Evolutionary conservation across 768 basidiomycete genomes (phyloP).

Genomic region (Chlorophyllum brunneum): DNA sequence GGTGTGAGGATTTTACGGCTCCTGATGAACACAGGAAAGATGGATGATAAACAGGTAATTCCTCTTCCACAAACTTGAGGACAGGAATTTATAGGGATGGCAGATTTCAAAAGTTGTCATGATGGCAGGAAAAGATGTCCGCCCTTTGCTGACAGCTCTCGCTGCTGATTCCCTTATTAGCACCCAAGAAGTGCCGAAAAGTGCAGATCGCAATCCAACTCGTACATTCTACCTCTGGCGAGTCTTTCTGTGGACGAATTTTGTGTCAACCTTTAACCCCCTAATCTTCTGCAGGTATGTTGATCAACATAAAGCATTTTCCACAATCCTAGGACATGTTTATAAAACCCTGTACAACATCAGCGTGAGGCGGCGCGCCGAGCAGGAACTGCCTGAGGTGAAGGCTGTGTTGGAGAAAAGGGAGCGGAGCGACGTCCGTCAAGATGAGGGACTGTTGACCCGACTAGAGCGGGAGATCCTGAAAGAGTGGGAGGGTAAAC

Average conservation of each 20-base stretch:
- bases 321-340: conserved; percentile 67
- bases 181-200: conserved; percentile 90
- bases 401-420: conserved; percentile 77
- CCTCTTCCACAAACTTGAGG: background rate
- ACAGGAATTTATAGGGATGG: background rate
- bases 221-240: conserved; percentile 93
- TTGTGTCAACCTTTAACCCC: background rate
- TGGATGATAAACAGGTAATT: conserved; percentile 90
- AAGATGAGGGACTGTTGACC: conserved; percentile 65
- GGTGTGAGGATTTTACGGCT: conserved; percentile 82
- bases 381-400: conserved; percentile 62
- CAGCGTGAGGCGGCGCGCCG: conserved; percentile 64
- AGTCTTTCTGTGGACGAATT: conserved; percentile 12
- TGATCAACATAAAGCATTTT: conserved; percentile 79
- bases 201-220: conserved; percentile 83
- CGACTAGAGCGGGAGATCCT: conserved; percentile 75
- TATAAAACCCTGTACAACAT: conserved; percentile 94
- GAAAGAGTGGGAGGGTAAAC: conserved; percentile 67
- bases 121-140: conserved; percentile 86
- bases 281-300: conserved; percentile 64
- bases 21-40: conserved; percentile 78
- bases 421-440: conserved; percentile 79
- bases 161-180: conserved; percentile 81
- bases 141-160: conserved; percentile 74
- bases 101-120: conserved; percentile 92